A percentile compares a stretch with the other conserved stretches of the same genome.
phyloP scores from a whole-genome alignment of 139 green algal species.

The Chlamydomonas asymmetrica region DNA sequence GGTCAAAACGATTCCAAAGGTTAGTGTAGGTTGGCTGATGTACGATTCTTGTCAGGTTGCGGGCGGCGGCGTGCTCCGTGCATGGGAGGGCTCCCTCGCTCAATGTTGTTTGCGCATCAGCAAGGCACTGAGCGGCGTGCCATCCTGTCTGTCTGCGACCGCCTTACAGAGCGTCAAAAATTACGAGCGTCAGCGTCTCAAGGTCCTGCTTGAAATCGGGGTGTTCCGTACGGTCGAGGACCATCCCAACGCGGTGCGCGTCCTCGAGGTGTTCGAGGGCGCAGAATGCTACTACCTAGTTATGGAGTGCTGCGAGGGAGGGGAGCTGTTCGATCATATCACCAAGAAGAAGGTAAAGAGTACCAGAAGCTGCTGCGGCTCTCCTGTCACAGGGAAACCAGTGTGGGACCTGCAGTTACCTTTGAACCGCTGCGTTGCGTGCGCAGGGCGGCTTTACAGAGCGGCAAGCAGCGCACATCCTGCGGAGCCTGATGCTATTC shows the following conservation, averaged over 20 bases:
- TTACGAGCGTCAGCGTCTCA: slow-evolving; percentile 33
- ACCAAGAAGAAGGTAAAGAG: slow-evolving; percentile 35
- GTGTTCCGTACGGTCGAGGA: slow-evolving; percentile 47
- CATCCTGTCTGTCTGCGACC: background rate
- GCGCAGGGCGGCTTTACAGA: slow-evolving; percentile 48
- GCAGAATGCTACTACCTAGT: slow-evolving; percentile 52
- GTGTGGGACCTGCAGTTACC: background rate
- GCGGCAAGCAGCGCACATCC: slow-evolving; percentile 44
- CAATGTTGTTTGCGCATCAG: background rate
- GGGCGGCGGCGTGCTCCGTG: background rate
- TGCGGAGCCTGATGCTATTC: slow-evolving; percentile 55
- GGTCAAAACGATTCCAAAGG: slow-evolving; percentile 59
- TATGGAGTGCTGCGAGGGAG: slow-evolving; percentile 55
- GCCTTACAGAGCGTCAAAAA: slow-evolving; percentile 32
- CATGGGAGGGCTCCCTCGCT: background rate
- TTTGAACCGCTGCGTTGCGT: background rate
- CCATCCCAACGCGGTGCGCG: slow-evolving; percentile 55
- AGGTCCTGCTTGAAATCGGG: slow-evolving; percentile 53
- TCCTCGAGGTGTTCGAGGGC: slow-evolving; percentile 56
- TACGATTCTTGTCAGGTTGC: background rate
- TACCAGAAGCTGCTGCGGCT: background rate
- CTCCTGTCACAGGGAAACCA: background rate
- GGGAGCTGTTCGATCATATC: slow-evolving; percentile 69
- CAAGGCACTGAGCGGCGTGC: background rate
- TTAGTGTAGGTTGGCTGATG: slow-evolving; percentile 35